Base-by-base conservation (phyloP, 208 protist genomes). In the Wallacemonas collosoma region DNA sequence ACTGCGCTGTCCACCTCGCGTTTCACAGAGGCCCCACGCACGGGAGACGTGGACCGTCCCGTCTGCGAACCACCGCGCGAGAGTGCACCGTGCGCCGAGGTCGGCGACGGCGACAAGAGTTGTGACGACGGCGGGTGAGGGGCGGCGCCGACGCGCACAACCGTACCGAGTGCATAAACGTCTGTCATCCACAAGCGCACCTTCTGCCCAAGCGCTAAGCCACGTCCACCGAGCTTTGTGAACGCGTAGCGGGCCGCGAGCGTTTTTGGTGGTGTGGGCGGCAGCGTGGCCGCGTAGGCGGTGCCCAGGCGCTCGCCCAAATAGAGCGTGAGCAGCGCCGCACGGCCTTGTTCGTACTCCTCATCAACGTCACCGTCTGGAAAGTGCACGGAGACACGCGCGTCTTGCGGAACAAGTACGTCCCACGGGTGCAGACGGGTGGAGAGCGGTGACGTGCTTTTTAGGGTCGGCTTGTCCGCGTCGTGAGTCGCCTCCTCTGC, bases 181-280 rank as follows among this genome's bases (percentile, higher is more conserved):
- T 95, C 74, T 14, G 85, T 91, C 91, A 95, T 95, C 88, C 91
- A 95, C 51, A 95, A 72, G 17, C 91, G 88, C 63, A 95, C 85
- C 73, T 95, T 95, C 63, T 87, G 73, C 50, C 88, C 91, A 3
- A 78, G 68, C 7, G 55, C 51, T 26, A 93, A 47, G 17, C 73
- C 71, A 12, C 72, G 57, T 3, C 76, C 73, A 3, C 77, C 72
- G n/a, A 87, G 63, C 36, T 68, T 81, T 1, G 66, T 44, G 63
- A 90, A 95, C 38, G 57, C 26, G 48, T 86, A 87, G 7, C 48
- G 65, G 15, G 56, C 62, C 6, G 48, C 60, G 11, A 73, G 72
- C 1, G 80, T 86, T 17, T 71, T 76, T 1, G 76, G 60, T 2
- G 87, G 83, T 15, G 88, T 79, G 39, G 55, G n/a, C 11, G 83